Conservation (phyloP, 2,329 filamentous ascomycete genomes). For the Bipolaris bicolor region DNA sequence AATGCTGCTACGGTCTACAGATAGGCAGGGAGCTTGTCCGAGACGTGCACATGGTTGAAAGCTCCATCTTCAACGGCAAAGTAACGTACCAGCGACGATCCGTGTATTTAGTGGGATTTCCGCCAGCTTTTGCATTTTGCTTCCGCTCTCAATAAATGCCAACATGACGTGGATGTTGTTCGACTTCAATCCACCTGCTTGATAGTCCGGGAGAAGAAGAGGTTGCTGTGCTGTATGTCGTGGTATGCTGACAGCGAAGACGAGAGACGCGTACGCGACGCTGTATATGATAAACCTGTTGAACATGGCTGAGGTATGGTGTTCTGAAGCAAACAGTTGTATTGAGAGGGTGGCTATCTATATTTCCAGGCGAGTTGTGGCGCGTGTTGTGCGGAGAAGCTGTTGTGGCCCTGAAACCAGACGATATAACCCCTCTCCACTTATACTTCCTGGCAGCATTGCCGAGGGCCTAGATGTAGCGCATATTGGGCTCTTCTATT, state of each 20-base stretch:
- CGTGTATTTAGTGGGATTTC: constrained; percentile 25
- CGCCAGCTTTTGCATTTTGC: constrained; percentile 16
- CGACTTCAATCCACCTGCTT: background rate
- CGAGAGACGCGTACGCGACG: background rate
- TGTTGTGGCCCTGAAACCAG: background rate
- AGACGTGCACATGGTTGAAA: background rate
- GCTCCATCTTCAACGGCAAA: background rate
- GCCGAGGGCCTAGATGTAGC: background rate
- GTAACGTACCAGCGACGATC: constrained; percentile 21
- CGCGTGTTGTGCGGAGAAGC: constrained; percentile 1
- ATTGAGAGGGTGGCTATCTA: background rate
- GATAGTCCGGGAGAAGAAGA: constrained; percentile 11
- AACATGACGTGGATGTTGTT: constrained; percentile 20
- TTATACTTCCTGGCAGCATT: background rate
- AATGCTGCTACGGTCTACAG: background rate
- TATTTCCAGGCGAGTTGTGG: background rate
- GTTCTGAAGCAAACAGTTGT: background rate
- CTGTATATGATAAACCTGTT: constrained; percentile 1
- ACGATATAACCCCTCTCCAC: background rate
- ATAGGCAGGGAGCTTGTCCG: background rate
- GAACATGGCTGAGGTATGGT: constrained; percentile 5
- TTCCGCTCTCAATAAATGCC: constrained; percentile 16
- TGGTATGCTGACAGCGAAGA: constrained; percentile 14
- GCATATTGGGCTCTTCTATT: background rate
- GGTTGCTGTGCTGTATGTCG: constrained; percentile 14